phyloP scores from a whole-genome alignment of 2,329 filamentous ascomycete species.

The Colletotrichum simmondsii region DNA sequence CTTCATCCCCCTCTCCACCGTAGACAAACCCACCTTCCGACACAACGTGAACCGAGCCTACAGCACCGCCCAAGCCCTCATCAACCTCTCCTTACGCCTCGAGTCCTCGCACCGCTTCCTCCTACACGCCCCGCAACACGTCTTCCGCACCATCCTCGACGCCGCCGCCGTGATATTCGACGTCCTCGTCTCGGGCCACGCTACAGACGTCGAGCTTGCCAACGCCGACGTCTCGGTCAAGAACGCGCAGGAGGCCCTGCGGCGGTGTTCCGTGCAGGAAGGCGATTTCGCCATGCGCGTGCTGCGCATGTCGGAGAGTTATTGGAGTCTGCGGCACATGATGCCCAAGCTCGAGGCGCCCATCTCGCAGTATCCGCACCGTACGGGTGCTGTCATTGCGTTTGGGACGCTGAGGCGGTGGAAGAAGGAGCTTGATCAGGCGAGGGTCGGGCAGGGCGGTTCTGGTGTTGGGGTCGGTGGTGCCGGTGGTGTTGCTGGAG shows the following conservation, averaged over 20 bases:
- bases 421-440: slow-evolving; percentile 53
- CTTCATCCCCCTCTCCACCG: slow-evolving; percentile 56
- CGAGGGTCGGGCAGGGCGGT: slow-evolving; percentile 29
- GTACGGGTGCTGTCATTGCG: slow-evolving; percentile 60
- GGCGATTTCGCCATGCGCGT: slow-evolving; percentile 59
- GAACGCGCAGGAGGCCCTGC: slow-evolving; percentile 42
- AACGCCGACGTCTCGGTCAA: slow-evolving; percentile 31
- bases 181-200: slow-evolving; percentile 45
- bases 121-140: slow-evolving; percentile 60
- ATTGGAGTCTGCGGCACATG: slow-evolving; percentile 53
- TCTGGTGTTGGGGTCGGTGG: not conserved
- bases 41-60: slow-evolving; percentile 59
- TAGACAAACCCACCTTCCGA: slow-evolving; percentile 50
- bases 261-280: slow-evolving; percentile 58
- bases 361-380: slow-evolving; percentile 54
- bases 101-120: slow-evolving; percentile 45
- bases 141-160: slow-evolving; percentile 58
- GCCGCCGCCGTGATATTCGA: slow-evolving; percentile 50
- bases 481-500: not conserved
- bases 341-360: slow-evolving; percentile 52
- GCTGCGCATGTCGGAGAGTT: slow-evolving; percentile 60
- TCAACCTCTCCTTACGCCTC: slow-evolving; percentile 49
- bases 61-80: slow-evolving; percentile 57
- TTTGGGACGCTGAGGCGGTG: slow-evolving; percentile 62
- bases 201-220: slow-evolving; percentile 31